Percentiles rank a stretch among this genome's conserved stretches.
phyloP scores from a whole-genome alignment of 352 stramenopile genomes.

The Globisporangium irregulare region DNA sequence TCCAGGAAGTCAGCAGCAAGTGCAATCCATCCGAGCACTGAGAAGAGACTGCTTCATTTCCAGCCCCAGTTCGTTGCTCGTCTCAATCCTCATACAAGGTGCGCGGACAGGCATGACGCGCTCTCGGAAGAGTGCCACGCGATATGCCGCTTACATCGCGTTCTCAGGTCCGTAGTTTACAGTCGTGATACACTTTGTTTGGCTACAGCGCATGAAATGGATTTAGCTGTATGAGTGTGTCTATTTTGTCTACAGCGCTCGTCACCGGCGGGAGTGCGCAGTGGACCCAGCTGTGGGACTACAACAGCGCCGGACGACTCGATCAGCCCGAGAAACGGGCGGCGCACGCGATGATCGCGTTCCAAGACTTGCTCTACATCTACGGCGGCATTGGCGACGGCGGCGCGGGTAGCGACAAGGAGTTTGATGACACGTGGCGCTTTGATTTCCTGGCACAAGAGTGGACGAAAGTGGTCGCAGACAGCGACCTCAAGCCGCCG shows the following conservation, averaged over 20 bases:
- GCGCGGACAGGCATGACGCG: constrained; percentile 1
- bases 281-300: constrained; percentile 55
- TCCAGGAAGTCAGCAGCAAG: not conserved
- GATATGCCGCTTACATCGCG: not conserved
- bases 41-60: not conserved
- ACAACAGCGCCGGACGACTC: constrained; percentile 6
- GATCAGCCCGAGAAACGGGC: constrained; percentile 46
- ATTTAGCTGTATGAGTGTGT: not conserved
- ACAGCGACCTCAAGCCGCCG: constrained; percentile 19
- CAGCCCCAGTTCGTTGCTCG: not conserved
- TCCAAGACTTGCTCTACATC: constrained; percentile 55
- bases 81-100: not conserved
- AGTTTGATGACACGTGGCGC: constrained; percentile 76
- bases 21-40: constrained; percentile 1
- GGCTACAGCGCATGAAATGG: not conserved
- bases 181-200: not conserved
- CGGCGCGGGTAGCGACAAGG: constrained; percentile 29
- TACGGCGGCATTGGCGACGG: constrained; percentile 53
- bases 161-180: not conserved
- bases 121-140: not conserved
- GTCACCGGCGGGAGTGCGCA: constrained; percentile 20
- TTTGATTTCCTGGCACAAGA: constrained; percentile 37
- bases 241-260: constrained; percentile 1
- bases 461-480: constrained; percentile 32
- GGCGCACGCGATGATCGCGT: constrained; percentile 45